Conservation (phyloP, 805 yeast species). For the Kodamaea restingae region DNA sequence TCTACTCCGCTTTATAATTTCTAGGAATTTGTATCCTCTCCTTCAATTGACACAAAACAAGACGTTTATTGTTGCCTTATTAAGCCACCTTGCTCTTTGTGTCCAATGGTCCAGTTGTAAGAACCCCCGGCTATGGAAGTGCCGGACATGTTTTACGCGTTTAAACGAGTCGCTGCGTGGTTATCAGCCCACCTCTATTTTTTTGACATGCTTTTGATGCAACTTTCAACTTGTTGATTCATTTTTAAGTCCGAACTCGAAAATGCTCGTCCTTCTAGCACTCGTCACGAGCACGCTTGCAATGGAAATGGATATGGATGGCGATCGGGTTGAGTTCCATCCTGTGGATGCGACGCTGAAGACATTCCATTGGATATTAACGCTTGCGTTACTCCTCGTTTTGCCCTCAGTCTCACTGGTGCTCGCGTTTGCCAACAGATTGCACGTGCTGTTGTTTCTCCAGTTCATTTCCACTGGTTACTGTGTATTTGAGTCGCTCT, state of each 20-base stretch:
- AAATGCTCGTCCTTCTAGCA: not conserved
- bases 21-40: too few species aligned
- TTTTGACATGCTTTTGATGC: not conserved
- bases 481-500: slow-evolving; percentile 51
- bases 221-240: not conserved
- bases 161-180: too few species aligned
- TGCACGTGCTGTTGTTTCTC: slow-evolving; percentile 41
- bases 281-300: not conserved
- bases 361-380: slow-evolving; percentile 61
- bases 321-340: slow-evolving; percentile 33
- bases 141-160: too few species aligned
- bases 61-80: too few species aligned
- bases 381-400: slow-evolving; percentile 45
- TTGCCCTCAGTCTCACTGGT: slow-evolving; percentile 55
- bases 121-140: too few species aligned
- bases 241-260: too few species aligned
- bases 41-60: too few species aligned
- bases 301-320: slow-evolving; percentile 24
- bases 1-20: too few species aligned
- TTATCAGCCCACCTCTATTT: not conserved
- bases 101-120: too few species aligned
- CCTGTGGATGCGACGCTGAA: slow-evolving; percentile 49
- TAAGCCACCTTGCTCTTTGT: too few species aligned
- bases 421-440: slow-evolving; percentile 51
- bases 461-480: slow-evolving; percentile 48